Evolutionary conservation across 352 stramenopile species (phyloP).

Genomic region (Phytopythium helicoides): DNA sequence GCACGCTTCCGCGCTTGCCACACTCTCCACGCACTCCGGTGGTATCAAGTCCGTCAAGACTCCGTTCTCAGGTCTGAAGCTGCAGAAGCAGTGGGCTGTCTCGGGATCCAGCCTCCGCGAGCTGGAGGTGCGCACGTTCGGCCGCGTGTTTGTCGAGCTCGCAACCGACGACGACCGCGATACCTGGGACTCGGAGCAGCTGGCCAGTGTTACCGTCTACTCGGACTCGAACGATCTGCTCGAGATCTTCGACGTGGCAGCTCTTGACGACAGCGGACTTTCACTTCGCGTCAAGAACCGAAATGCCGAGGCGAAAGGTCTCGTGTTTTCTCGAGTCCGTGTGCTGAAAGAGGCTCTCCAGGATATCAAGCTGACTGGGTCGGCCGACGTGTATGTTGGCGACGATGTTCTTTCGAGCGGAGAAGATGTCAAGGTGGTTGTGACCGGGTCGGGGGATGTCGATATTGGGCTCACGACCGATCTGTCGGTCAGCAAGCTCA

Average conservation of each 20-base stretch:
- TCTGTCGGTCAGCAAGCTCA: background rate
- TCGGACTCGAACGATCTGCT: background rate
- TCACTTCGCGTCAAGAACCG: slow-evolving; percentile 1
- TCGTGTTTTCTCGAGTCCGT: background rate
- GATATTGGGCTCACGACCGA: background rate
- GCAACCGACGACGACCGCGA: background rate
- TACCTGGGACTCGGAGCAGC: background rate
- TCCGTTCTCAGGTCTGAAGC: background rate
- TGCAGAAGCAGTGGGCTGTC: background rate
- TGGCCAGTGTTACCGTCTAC: background rate
- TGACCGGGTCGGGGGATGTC: background rate
- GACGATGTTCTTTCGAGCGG: background rate
- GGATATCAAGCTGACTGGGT: background rate
- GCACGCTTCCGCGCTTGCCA: no score
- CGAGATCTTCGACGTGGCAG: background rate
- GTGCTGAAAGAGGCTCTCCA: background rate
- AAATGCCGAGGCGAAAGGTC: background rate
- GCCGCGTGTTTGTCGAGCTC: background rate
- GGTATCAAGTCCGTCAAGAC: no score
- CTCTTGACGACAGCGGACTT: background rate
- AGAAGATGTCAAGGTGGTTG: background rate
- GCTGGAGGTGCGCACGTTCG: background rate
- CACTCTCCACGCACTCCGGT: no score
- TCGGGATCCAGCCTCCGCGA: background rate
- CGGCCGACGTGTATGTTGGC: background rate